phyloP scores from a whole-genome alignment of 1,139 yeast genomes.

The Arxiozyma bovina region DNA sequence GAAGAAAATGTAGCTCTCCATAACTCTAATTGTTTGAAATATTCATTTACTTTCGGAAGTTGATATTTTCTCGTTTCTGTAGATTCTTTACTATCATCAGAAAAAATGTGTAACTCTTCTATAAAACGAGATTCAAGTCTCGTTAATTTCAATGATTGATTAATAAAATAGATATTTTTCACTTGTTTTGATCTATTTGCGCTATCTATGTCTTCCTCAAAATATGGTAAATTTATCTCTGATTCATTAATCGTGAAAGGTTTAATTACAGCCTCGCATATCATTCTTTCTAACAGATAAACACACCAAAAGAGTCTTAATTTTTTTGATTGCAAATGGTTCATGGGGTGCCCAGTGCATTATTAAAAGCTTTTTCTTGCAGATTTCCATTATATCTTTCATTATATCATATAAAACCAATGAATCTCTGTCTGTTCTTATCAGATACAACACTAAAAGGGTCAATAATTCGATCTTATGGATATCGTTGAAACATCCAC shows the following conservation, averaged over 20 bases:
- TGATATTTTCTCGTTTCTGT: slow-evolving; percentile 27
- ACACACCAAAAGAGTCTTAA: slow-evolving; percentile 52
- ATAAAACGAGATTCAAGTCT: slow-evolving; percentile 48
- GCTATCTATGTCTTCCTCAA: slow-evolving; percentile 27
- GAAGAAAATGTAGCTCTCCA: slow-evolving; percentile 42
- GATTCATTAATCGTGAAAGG: slow-evolving; percentile 41
- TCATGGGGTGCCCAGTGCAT: slow-evolving; percentile 34
- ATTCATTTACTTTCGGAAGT: slow-evolving; percentile 37
- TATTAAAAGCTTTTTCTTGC: slow-evolving; percentile 32
- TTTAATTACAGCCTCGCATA: slow-evolving; percentile 49
- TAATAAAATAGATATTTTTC: slow-evolving; percentile 40
- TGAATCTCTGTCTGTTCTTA: slow-evolving; percentile 50
- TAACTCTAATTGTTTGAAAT: slow-evolving; percentile 40
- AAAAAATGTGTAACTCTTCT: slow-evolving; percentile 39
- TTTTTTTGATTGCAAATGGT: slow-evolving; percentile 30
- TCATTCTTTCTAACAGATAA: slow-evolving; percentile 46
- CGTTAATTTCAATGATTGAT: slow-evolving; percentile 44
- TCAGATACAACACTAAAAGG: slow-evolving; percentile 42
- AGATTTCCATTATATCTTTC: slow-evolving; percentile 40
- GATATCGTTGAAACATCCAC: slow-evolving; percentile 32
- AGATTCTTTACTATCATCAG: slow-evolving; percentile 15
- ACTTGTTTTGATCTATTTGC: slow-evolving; percentile 11
- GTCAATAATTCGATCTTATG: slow-evolving; percentile 43
- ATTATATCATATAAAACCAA: slow-evolving; percentile 43
- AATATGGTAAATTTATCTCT: slow-evolving; percentile 41